These are phyloP conservation scores for Papilionanthe hybrid DNA, from an alignment of 116 monocot species.

Conservation along the genomic window DNA sequence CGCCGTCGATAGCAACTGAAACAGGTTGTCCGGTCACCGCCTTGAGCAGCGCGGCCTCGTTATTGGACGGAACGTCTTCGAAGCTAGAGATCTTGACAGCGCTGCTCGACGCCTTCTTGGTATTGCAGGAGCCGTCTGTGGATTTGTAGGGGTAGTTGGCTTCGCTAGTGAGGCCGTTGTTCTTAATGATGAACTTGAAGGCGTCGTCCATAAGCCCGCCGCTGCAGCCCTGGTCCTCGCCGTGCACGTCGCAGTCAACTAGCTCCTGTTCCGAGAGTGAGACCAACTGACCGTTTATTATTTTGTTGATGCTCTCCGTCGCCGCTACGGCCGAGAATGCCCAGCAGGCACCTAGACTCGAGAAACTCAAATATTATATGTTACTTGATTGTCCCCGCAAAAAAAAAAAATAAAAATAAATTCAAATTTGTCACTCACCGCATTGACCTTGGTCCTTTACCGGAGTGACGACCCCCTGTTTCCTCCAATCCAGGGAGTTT, in stretches of 20 bases:
- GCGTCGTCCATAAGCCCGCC: constrained; percentile 22
- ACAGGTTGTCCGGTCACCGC: constrained; percentile 25
- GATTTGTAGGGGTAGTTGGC: constrained; percentile 17
- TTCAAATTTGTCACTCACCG: constrained; percentile 2
- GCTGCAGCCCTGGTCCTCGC: constrained; percentile 18
- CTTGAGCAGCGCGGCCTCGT: constrained; percentile 17
- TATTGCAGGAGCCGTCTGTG: constrained; percentile 10
- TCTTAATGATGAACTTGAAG: constrained; percentile 23
- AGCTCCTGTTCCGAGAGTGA: constrained; percentile 21
- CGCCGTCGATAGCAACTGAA: constrained; percentile 16
- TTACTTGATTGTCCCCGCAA: too few relatives aligned
- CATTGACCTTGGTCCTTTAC: constrained; percentile 14
- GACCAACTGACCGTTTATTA: background rate
- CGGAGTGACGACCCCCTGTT: background rate
- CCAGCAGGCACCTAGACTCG: background rate
- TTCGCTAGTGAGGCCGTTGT: constrained; percentile 15
- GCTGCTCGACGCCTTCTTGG: background rate
- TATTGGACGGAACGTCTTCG: constrained; percentile 15
- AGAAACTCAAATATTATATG: background rate
- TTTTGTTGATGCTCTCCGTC: constrained; percentile 6
- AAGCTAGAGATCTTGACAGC: constrained; percentile 11
- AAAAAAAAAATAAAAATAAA: too few relatives aligned
- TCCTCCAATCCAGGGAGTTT: constrained; percentile 14
- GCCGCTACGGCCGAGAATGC: constrained; percentile 10
- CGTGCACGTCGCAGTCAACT: constrained; percentile 29